A percentile compares a stretch with the other conserved stretches of the same genome.
phyloP scores from a whole-genome alignment of 2,329 filamentous ascomycete species.

The Fusarium sp. region DNA sequence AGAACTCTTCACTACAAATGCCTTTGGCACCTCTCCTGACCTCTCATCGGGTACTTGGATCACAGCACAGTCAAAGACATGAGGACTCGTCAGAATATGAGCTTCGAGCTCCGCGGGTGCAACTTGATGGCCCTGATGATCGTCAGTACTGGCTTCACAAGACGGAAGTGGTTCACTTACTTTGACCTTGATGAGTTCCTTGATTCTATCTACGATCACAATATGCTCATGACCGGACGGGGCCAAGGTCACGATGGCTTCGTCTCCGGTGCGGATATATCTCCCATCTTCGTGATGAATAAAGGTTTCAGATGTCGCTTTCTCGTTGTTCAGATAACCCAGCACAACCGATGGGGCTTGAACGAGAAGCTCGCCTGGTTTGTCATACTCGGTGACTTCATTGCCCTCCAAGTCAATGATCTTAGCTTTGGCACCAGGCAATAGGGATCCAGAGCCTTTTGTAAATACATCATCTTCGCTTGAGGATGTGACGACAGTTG shows the following conservation, averaged over 20 bases:
- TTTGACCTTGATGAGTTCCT: slow-evolving; percentile 81
- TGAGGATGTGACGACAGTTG: slow-evolving; percentile 46
- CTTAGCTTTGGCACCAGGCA: slow-evolving; percentile 70
- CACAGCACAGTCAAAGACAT: slow-evolving; percentile 77
- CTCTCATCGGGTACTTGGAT: slow-evolving; percentile 71
- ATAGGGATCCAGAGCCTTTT: slow-evolving; percentile 73
- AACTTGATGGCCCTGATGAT: slow-evolving; percentile 73
- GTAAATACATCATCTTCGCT: slow-evolving; percentile 68
- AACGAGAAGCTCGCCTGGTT: slow-evolving; percentile 83
- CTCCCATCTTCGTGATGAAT: slow-evolving; percentile 69
- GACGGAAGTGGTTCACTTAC: slow-evolving; percentile 48
- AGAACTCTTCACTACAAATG: slow-evolving; percentile 63
- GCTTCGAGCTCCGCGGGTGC: slow-evolving; percentile 82
- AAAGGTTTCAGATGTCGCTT: slow-evolving; percentile 84
- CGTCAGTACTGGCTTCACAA: rapidly evolving
- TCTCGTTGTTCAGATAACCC: slow-evolving; percentile 87
- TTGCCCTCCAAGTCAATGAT: slow-evolving; percentile 72
- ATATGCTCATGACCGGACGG: slow-evolving; percentile 79
- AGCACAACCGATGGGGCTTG: slow-evolving; percentile 80
- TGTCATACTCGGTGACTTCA: slow-evolving; percentile 73
- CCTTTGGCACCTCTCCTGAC: slow-evolving; percentile 70
- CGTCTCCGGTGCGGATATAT: slow-evolving; percentile 88
- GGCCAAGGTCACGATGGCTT: slow-evolving; percentile 73
- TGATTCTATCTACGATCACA: slow-evolving; percentile 80
- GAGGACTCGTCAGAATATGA: slow-evolving; percentile 74